Evolutionary conservation across 345 rosid species (phyloP).

Genomic region (Lagerstroemia speciosa): DNA sequence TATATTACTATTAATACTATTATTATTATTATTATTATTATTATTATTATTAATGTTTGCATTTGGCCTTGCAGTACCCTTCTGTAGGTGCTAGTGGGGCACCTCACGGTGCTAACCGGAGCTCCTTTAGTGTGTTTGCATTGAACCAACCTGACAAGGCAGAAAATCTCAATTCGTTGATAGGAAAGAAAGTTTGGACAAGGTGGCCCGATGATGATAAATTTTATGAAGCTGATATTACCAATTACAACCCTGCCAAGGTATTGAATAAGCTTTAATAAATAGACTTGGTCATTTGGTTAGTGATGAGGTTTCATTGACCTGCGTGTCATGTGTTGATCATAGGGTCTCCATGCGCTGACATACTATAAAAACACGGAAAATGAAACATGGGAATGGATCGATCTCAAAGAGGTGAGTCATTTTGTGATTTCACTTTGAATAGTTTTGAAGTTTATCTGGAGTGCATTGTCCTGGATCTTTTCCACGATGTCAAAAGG

Average conservation of each 20-base stretch:
- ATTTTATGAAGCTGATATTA: conserved; percentile 84
- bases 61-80: conserved; percentile 47
- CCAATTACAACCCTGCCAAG: conserved; percentile 60
- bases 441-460: background rate
- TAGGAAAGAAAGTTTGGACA: conserved; percentile 92
- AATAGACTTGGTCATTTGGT: conserved; percentile 3
- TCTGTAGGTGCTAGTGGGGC: conserved; percentile 58
- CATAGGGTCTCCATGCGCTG: conserved; percentile 83
- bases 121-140: conserved; percentile 35
- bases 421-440: no score
- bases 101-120: conserved; percentile 41
- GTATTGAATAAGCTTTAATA: conserved; percentile 22
- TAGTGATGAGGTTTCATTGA: conserved; percentile 18
- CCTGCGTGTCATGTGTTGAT: conserved; percentile 16
- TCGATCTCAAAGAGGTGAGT: conserved; percentile 91
- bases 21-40: no score
- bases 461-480: background rate
- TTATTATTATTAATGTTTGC: background rate
- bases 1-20: no score
- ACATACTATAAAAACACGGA: conserved; percentile 73
- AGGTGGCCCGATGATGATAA: conserved; percentile 93
- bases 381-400: conserved; percentile 93
- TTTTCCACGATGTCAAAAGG: background rate
- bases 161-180: conserved; percentile 49
- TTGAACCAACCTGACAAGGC: conserved; percentile 57